These are phyloP conservation scores for Lobulomyces angularis DNA, from an alignment of 192 early-diverging fungal species.

Conservation along the genomic window DNA sequence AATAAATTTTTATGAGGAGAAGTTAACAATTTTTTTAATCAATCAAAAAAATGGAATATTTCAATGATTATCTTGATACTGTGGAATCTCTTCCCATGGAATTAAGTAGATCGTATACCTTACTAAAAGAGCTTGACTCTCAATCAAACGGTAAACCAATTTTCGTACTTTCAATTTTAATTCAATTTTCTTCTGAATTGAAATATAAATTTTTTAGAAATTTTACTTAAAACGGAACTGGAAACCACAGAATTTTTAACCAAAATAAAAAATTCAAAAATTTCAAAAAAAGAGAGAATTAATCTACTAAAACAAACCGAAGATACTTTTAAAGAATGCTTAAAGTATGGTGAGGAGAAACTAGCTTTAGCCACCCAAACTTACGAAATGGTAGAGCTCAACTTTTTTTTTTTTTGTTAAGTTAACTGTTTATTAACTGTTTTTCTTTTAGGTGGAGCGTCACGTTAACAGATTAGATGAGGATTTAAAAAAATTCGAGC, in stretches of 20 bases:
- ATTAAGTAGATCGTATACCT: slow-evolving; percentile 3
- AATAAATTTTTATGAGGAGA: too few relatives aligned
- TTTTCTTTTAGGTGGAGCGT: slow-evolving; percentile 55
- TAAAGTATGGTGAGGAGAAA: slow-evolving; percentile 87
- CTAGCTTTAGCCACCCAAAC: slow-evolving; percentile 85
- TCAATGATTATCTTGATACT: too few relatives aligned
- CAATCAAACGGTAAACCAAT: slow-evolving; percentile 53
- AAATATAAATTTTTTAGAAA: slow-evolving; percentile 31
- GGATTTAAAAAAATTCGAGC: slow-evolving; percentile 83
- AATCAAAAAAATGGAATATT: too few relatives aligned
- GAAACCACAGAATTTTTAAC: slow-evolving; percentile 64
- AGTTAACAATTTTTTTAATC: too few relatives aligned
- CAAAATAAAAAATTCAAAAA: slow-evolving; percentile 31
- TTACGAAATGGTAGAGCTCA: slow-evolving; percentile 65
- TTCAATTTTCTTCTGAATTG: background rate
- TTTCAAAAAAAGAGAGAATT: slow-evolving; percentile 33
- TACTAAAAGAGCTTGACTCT: background rate
- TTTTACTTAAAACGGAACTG: slow-evolving; percentile 53
- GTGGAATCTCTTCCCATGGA: slow-evolving; percentile 26
- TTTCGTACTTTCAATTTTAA: slow-evolving; percentile 52
- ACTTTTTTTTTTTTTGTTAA: background rate
- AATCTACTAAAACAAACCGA: slow-evolving; percentile 42
- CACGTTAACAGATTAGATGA: slow-evolving; percentile 82
- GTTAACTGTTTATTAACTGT: background rate
- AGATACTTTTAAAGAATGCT: slow-evolving; percentile 51